phyloP scores from a whole-genome alignment of 495 filamentous ascomycete species.

The Annulohypoxylon bovei region DNA sequence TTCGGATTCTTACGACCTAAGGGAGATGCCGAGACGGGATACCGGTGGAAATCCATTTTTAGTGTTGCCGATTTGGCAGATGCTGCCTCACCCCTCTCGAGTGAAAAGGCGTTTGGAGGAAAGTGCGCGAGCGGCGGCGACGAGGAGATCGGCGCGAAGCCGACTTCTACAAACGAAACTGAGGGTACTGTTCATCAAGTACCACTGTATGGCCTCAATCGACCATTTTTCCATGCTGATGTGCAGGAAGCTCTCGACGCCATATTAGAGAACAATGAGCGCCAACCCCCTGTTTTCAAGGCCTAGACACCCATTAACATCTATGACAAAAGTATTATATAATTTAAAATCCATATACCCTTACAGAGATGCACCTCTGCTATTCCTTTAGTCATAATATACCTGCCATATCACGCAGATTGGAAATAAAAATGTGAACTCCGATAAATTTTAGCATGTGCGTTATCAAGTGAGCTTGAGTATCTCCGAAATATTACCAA shows the following conservation, averaged over 20 bases:
- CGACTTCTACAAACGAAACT: constrained; percentile 7
- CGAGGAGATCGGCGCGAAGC: constrained; percentile 21
- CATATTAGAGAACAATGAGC: constrained; percentile 73
- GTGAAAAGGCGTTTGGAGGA: background rate
- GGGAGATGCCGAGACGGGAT: constrained; percentile 38
- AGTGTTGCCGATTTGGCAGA: constrained; percentile 41
- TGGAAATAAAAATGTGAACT: background rate
- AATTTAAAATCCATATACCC: constrained; percentile 26
- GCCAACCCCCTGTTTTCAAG: constrained; percentile 16
- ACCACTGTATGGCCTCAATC: constrained; percentile 57
- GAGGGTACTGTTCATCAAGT: constrained; percentile 36
- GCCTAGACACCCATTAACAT: background rate
- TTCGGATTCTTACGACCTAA: constrained; percentile 52
- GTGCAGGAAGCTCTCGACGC: constrained; percentile 87
- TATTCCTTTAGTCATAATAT: constrained; percentile 1
- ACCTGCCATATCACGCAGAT: background rate
- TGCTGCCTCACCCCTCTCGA: constrained; percentile 35
- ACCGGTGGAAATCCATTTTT: constrained; percentile 42
- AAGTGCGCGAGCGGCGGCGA: constrained; percentile 17
- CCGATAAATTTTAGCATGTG: background rate
- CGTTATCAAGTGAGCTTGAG: background rate
- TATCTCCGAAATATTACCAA: background rate
- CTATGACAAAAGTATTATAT: background rate
- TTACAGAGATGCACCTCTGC: background rate
- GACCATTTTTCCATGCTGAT: constrained; percentile 65